Conservation (phyloP, 106 monocot genomes). For the Hemerocallis citrina region DNA sequence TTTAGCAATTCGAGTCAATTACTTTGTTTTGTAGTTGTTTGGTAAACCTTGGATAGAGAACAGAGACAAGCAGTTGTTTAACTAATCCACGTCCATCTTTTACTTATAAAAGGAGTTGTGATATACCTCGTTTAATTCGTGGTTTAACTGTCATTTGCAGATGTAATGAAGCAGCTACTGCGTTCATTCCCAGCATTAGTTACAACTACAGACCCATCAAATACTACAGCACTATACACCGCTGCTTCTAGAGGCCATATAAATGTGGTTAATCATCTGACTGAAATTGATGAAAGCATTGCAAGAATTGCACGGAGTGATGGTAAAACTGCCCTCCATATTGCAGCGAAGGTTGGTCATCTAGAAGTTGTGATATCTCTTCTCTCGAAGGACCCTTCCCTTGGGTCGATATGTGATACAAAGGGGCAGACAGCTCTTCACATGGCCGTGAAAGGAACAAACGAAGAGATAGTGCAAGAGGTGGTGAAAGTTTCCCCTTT, state of each 20-base stretch:
- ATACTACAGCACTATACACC: conserved; percentile 1
- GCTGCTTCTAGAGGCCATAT: not conserved
- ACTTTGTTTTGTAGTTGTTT: not conserved
- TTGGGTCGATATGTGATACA: not conserved
- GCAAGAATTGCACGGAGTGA: not conserved
- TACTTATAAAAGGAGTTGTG: not conserved
- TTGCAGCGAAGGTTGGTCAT: not conserved
- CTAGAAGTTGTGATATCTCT: not conserved
- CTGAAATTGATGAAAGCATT: not conserved
- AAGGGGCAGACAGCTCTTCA: conserved; percentile 4
- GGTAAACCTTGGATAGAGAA: not conserved
- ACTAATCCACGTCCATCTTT: not conserved
- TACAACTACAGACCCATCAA: not conserved
- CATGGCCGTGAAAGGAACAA: conserved; percentile 1
- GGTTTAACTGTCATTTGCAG: not conserved
- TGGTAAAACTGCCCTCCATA: conserved; percentile 8
- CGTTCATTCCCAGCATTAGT: not conserved
- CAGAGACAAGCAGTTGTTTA: not conserved
- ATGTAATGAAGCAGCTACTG: not conserved
- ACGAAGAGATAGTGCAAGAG: not conserved
- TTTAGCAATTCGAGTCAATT: not conserved
- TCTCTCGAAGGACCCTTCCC: not conserved
- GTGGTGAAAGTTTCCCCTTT: not conserved
- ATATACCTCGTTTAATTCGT: not conserved
- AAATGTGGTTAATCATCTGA: not conserved